These are phyloP conservation scores for Cardamine occulta DNA, from an alignment of 345 rosid species.

Conservation along the genomic window DNA sequence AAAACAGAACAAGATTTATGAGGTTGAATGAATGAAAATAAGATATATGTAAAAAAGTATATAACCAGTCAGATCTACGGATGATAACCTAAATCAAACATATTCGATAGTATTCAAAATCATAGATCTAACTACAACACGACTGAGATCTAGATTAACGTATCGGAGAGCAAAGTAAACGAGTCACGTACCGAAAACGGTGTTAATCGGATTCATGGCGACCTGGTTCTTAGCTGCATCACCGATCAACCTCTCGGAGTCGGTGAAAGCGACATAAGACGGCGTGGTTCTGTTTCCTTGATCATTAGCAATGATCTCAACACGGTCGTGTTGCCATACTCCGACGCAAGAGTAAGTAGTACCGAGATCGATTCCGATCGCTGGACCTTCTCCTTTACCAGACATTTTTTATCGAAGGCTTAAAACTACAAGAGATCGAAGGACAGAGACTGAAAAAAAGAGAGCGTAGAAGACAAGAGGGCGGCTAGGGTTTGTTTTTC, in stretches of 20 bases:
- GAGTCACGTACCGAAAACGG: conserved; percentile 64
- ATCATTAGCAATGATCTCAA: conserved; percentile 77
- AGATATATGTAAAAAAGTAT: too few species aligned
- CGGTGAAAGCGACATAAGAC: conserved; percentile 68
- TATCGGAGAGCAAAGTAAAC: not conserved
- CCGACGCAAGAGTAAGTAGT: conserved; percentile 80
- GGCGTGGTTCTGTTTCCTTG: conserved; percentile 81
- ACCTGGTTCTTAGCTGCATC: conserved; percentile 88
- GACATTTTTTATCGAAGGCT: conserved; percentile 49
- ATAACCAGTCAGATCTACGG: not conserved
- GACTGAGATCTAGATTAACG: conserved; percentile 17
- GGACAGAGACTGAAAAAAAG: not conserved
- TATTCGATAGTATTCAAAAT: not conserved
- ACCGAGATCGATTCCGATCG: conserved; percentile 76
- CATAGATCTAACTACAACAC: conserved; percentile 31
- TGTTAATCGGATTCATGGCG: conserved; percentile 75
- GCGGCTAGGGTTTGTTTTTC: conserved; percentile 48
- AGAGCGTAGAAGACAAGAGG: not conserved
- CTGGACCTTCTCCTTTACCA: conserved; percentile 82
- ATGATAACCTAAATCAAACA: not conserved
- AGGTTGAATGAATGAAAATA: too few species aligned
- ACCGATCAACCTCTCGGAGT: conserved; percentile 72
- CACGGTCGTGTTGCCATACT: conserved; percentile 83
- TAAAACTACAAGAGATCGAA: not conserved
- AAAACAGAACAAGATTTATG: too few species aligned